These are phyloP conservation scores for Avicennia marina DNA, from an alignment of 257 asterid genomes.

Conservation along the genomic window DNA sequence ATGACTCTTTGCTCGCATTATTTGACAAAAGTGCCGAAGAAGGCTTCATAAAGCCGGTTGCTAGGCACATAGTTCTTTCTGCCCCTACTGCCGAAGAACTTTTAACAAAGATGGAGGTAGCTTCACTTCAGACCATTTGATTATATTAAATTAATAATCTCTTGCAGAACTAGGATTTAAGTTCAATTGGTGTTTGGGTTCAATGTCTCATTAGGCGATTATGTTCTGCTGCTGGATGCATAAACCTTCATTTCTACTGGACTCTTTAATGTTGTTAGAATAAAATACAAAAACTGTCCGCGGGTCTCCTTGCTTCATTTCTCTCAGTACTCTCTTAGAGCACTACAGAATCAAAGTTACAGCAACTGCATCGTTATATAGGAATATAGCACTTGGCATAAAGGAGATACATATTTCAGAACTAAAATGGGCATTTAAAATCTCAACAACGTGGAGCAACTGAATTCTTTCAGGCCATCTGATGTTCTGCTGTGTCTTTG, in stretches of 20 bases:
- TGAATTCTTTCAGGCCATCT: conserved; percentile 4
- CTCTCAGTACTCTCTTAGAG: not conserved
- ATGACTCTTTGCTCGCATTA: conserved; percentile 66
- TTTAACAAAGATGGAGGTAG: conserved; percentile 83
- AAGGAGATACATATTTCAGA: not conserved
- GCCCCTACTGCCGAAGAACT: conserved; percentile 85
- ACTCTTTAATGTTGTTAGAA: no score
- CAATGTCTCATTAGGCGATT: no score
- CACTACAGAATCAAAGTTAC: not conserved
- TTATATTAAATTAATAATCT: not conserved
- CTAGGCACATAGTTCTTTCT: conserved; percentile 81
- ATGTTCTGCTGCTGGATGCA: no score
- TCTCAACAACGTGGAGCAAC: not conserved
- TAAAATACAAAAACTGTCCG: no score
- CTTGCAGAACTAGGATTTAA: not conserved
- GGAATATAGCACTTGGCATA: not conserved
- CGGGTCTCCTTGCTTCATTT: not conserved
- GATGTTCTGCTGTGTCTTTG: conserved; percentile 23
- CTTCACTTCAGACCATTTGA: not conserved
- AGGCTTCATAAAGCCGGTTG: conserved; percentile 90
- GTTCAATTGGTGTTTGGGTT: no score
- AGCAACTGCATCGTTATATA: not conserved
- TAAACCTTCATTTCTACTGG: no score
- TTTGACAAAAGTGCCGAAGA: conserved; percentile 95
- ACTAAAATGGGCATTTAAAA: not conserved